Percentiles rank a stretch among this genome's conserved stretches.
These are phyloP conservation scores for Candida cerambycidarum DNA, from an alignment of 805 yeast species.

Conservation along the genomic window DNA sequence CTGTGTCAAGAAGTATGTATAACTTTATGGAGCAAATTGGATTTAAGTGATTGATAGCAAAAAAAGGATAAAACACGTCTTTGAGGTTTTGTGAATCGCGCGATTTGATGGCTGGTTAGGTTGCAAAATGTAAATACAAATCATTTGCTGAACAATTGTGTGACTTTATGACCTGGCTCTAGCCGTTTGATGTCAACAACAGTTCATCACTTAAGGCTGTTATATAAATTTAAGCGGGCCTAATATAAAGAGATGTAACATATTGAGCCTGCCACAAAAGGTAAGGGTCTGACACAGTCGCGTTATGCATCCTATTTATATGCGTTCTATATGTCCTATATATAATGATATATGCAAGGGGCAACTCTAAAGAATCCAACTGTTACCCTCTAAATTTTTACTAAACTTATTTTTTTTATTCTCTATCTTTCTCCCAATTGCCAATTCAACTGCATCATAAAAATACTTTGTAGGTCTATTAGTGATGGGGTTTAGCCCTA, in stretches of 20 bases:
- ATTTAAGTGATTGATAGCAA: too few relatives aligned
- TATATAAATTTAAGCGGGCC: too few relatives aligned
- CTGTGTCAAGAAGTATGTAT: too few relatives aligned
- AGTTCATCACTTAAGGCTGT: too few relatives aligned
- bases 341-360: too few relatives aligned
- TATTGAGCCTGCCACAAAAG: not conserved
- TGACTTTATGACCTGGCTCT: too few relatives aligned
- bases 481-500: not conserved
- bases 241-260: not conserved
- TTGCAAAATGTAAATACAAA: not conserved
- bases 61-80: slow-evolving; percentile 3
- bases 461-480: not conserved
- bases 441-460: slow-evolving; percentile 2
- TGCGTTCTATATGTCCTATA: not conserved
- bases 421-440: slow-evolving; percentile 4
- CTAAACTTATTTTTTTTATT: not conserved
- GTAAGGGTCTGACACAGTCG: too few relatives aligned
- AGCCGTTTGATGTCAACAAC: too few relatives aligned
- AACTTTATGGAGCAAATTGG: too few relatives aligned
- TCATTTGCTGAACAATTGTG: not conserved
- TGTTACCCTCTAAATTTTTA: too few relatives aligned
- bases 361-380: too few relatives aligned
- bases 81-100: slow-evolving; percentile 1
- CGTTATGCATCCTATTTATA: too few relatives aligned
- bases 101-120: slow-evolving; percentile 4